phyloP scores from a whole-genome alignment of 2,329 filamentous ascomycete genomes.

The Phaeosphaeriaceae sp. region DNA sequence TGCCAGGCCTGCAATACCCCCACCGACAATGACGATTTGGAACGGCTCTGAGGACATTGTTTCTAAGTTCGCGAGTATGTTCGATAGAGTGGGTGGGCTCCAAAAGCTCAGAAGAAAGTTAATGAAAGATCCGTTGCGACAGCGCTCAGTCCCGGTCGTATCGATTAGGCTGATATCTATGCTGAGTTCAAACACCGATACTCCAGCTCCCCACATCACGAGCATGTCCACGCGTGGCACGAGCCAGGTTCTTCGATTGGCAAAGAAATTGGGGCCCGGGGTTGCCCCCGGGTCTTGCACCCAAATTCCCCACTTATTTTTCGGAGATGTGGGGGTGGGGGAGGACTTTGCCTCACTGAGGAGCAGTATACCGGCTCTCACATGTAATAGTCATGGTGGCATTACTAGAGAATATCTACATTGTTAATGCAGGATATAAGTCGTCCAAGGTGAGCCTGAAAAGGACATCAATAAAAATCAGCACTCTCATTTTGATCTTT shows the following conservation, averaged over 20 bases:
- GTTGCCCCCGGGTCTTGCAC: background rate
- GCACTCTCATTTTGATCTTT: background rate
- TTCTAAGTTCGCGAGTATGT: background rate
- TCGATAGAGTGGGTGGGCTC: background rate
- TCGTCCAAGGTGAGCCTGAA: background rate
- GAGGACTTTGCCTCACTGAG: background rate
- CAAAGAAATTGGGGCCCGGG: background rate
- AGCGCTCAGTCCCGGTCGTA: background rate
- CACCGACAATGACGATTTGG: slow-evolving; percentile 40
- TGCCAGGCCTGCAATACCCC: slow-evolving; percentile 32
- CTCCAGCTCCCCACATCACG: background rate
- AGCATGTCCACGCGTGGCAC: background rate
- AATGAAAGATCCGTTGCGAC: background rate
- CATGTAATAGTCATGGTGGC: background rate
- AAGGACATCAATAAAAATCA: background rate
- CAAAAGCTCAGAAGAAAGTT: background rate
- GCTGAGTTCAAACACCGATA: background rate
- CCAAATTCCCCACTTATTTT: background rate
- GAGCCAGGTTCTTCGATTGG: background rate
- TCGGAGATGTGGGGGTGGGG: background rate
- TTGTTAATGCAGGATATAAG: background rate
- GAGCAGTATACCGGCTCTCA: background rate
- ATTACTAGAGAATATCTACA: background rate
- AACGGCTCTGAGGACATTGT: slow-evolving; percentile 22
- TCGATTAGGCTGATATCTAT: background rate